phyloP scores from a whole-genome alignment of 805 yeast genomes.

The Ogataea ramenticola region DNA sequence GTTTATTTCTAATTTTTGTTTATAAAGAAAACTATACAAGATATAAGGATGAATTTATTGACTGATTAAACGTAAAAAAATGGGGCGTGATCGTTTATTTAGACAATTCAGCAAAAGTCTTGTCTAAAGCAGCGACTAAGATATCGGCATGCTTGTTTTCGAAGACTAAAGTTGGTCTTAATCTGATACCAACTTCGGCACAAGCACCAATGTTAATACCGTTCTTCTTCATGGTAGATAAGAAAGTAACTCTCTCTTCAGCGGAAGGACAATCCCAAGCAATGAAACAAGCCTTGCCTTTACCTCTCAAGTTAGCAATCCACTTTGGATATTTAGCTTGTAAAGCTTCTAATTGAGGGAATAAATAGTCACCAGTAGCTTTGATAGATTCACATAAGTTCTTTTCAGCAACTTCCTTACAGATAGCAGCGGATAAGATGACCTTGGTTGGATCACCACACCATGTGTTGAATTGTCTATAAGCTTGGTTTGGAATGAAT shows the following conservation, averaged over 20 bases:
- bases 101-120: conserved; percentile 22
- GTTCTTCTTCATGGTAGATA: conserved; percentile 46
- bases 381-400: conserved; percentile 49
- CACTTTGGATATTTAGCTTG: conserved; percentile 47
- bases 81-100: neutral
- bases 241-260: conserved; percentile 53
- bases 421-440: conserved; percentile 68
- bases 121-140: conserved; percentile 39
- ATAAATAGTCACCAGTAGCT: conserved; percentile 64
- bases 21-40: no score
- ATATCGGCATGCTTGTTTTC: conserved; percentile 77
- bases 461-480: conserved; percentile 92
- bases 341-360: conserved; percentile 43
- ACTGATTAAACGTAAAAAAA: neutral
- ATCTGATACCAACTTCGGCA: conserved; percentile 69
- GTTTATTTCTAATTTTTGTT: no score
- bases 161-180: conserved; percentile 74
- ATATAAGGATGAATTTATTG: no score
- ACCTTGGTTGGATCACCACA: conserved; percentile 86
- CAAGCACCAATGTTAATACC: conserved; percentile 86
- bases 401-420: conserved; percentile 53
- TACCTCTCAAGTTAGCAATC: conserved; percentile 60
- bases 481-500: conserved; percentile 67
- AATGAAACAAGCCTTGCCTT: conserved; percentile 68
- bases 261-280: conserved; percentile 66